Base-by-base conservation (phyloP, 73 alveolate species). In the Stentor coeruleus region DNA sequence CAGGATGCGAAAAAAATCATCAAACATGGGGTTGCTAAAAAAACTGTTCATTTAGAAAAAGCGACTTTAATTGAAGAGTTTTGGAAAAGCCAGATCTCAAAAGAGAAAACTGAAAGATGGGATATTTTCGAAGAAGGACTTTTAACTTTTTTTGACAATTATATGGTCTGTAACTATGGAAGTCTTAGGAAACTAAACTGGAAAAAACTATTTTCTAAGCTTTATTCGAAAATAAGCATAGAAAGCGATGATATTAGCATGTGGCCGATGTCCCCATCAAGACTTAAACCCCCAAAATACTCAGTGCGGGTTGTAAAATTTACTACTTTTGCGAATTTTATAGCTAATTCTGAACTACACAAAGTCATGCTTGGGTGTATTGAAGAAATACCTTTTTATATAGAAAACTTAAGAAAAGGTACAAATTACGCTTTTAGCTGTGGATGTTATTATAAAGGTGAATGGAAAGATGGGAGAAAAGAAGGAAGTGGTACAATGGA, bases 1-100 rank as follows among this genome's bases (percentile, higher is more conserved):
- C 79, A 66, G 33, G 79, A 66, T 28, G 79, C 81, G 14, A 79
- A 58, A 6, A 79, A 79, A 79, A 38, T 66, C 79, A 31, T 66
- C n/a, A 20, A 33, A 2, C n/a, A 66, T 66, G 79, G 79, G 33
- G 37, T 66, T 26, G 33, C 11, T 37, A 66, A 66, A 66, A 66
- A 66, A 2, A 20, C n/a, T 20, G 41, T 26, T 40, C 37, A 20
- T 28, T 31, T 28, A 26, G 79, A 66, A 66, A 66, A 11, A 20
- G 39, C 26, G 66, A 49, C 66, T 49, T 20, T 11, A 1, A 66
- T 66, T 1, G 79, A 66, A 2, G 79, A 66, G 42, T 66, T 66
- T 31, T 66, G 79, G 37, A 66, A 66, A 66, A 66, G 39, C 39
- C n/a, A 66, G n/a, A 66, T 66, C n/a, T 20, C 40, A 1, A 66